A percentile compares a stretch with the other conserved stretches of the same genome.
phyloP scores from a whole-genome alignment of 1,284 basidiomycete genomes.

The Puccinia triticina region DNA sequence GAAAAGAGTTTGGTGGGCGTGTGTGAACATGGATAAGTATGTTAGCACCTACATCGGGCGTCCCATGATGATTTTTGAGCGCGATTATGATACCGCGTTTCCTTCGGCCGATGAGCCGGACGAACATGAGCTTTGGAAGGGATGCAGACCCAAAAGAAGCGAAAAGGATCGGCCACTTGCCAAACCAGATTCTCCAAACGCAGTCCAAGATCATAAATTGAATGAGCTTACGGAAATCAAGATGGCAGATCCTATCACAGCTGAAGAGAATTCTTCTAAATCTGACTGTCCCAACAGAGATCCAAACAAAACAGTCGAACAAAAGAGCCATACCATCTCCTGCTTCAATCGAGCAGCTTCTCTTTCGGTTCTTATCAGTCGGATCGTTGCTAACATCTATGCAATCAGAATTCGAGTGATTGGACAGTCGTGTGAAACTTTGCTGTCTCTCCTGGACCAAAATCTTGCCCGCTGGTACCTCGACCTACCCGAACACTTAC shows the following conservation, averaged over 20 bases:
- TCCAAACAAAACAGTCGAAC: slow-evolving; percentile 60
- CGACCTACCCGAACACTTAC: slow-evolving; percentile 71
- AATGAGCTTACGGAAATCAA: neutral
- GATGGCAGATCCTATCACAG: neutral
- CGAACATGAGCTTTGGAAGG: slow-evolving; percentile 59
- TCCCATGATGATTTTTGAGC: slow-evolving; percentile 75
- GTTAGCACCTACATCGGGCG: slow-evolving; percentile 73
- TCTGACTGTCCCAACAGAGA: slow-evolving; percentile 55
- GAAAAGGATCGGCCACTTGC: slow-evolving; percentile 53
- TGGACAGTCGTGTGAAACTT: slow-evolving; percentile 66
- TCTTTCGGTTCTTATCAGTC: slow-evolving; percentile 63
- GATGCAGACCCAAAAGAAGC: slow-evolving; percentile 56
- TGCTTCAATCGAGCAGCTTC: slow-evolving; percentile 75
- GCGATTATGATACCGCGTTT: slow-evolving; percentile 76
- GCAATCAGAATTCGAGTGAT: slow-evolving; percentile 67
- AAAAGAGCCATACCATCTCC: slow-evolving; percentile 68
- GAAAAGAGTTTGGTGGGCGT: slow-evolving; percentile 77
- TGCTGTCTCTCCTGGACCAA: slow-evolving; percentile 68
- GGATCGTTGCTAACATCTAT: slow-evolving; percentile 74
- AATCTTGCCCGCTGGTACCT: slow-evolving; percentile 76
- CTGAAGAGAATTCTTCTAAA: slow-evolving; percentile 61
- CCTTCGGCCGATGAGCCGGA: slow-evolving; percentile 69
- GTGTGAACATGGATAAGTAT: slow-evolving; percentile 75
- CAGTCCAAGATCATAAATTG: slow-evolving; percentile 49
- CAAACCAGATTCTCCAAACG: slow-evolving; percentile 47